A percentile compares a stretch with the other conserved stretches of the same genome.
These are phyloP conservation scores for Porogramme epimiltina DNA, from an alignment of 1,284 basidiomycete genomes.

Conservation along the genomic window DNA sequence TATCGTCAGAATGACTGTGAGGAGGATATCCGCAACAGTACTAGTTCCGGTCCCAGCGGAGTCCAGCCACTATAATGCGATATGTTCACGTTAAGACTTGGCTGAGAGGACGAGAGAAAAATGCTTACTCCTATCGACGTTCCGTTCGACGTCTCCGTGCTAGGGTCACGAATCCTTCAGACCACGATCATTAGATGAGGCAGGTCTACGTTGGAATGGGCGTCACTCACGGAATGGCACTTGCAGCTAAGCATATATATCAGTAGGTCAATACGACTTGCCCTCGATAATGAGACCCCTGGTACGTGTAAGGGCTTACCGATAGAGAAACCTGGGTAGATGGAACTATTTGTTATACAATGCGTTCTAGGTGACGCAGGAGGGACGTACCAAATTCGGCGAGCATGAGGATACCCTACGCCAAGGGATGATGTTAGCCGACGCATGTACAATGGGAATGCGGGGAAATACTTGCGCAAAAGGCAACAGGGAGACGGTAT, in stretches of 20 bases:
- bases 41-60: background rate
- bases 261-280: too few relatives aligned
- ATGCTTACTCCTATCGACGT: too few relatives aligned
- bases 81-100: too few relatives aligned
- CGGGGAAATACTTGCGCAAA: conserved; percentile 12
- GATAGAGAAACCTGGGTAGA: conserved; percentile 9
- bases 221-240: too few relatives aligned
- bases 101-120: too few relatives aligned
- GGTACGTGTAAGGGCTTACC: conserved; percentile 5
- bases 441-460: background rate
- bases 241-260: too few relatives aligned
- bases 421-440: background rate
- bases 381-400: conserved; percentile 7
- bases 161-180: too few relatives aligned
- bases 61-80: conserved; percentile 18
- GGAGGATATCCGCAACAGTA: background rate
- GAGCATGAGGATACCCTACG: conserved; percentile 6
- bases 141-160: too few relatives aligned
- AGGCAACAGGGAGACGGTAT: conserved; percentile 8
- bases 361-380: background rate
- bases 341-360: too few relatives aligned
- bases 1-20: background rate
- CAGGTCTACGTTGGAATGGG: too few relatives aligned
- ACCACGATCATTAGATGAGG: too few relatives aligned
- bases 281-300: too few relatives aligned